A percentile compares a stretch with the other conserved stretches of the same genome.
Evolutionary conservation across 257 asterid species (phyloP).

Genomic region (Solanum virginianum): DNA sequence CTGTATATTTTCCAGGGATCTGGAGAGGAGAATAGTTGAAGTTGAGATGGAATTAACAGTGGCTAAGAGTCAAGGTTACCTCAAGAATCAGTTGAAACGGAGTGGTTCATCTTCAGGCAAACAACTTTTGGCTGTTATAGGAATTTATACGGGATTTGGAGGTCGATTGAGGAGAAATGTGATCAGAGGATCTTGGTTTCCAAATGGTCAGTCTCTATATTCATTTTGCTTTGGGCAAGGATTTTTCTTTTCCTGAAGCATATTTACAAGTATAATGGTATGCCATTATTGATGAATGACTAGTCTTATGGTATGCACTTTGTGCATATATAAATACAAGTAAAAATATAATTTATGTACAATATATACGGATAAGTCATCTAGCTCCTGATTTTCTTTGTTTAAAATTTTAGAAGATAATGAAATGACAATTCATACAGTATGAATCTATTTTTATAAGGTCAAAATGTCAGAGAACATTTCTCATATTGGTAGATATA

Average conservation of each 20-base stretch:
- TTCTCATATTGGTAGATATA: neutral
- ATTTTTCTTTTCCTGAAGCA: neutral
- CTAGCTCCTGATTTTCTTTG: neutral
- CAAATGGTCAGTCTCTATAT: slow-evolving; percentile 38
- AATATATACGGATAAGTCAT: neutral
- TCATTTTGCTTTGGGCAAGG: neutral
- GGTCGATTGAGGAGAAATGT: slow-evolving; percentile 57
- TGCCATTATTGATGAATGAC: neutral
- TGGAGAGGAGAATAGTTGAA: slow-evolving; percentile 71
- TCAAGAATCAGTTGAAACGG: slow-evolving; percentile 52
- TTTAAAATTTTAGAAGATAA: neutral
- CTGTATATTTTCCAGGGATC: slow-evolving; percentile 29
- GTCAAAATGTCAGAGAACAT: neutral
- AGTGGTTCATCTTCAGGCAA: slow-evolving; percentile 39
- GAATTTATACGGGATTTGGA: slow-evolving; percentile 84
- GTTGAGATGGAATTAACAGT: slow-evolving; percentile 83
- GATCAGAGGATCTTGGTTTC: slow-evolving; percentile 80
- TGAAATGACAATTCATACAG: neutral
- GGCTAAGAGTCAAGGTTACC: slow-evolving; percentile 92
- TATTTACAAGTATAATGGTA: neutral
- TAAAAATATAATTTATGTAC: neutral
- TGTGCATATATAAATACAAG: neutral
- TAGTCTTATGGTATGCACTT: neutral
- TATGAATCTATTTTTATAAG: neutral
- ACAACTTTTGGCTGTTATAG: slow-evolving; percentile 71